Evolutionary conservation across 2,329 filamentous ascomycete genomes (phyloP).

Genomic region (Byssochlamys sp.): DNA sequence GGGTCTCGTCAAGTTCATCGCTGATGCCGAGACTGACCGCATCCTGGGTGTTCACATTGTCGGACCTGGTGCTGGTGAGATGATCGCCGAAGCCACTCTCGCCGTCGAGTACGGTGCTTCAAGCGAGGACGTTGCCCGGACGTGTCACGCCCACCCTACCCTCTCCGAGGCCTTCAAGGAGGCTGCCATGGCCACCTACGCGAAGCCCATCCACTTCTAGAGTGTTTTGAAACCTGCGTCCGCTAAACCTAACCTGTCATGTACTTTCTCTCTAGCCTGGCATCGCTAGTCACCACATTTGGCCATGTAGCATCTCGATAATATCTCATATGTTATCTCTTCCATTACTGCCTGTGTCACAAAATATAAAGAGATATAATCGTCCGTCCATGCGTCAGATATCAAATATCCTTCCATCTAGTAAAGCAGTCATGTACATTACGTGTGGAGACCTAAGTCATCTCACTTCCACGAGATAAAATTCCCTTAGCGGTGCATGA

Average conservation of each 20-base stretch:
- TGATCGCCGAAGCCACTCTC: conserved; percentile 95
- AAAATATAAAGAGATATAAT: neutral
- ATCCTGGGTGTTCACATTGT: conserved; percentile 95
- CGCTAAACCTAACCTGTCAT: conserved; percentile 14
- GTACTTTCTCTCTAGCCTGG: conserved; percentile 22
- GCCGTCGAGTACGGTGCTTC: conserved; percentile 94
- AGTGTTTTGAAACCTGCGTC: conserved; percentile 8
- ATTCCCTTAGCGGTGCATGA: too few relatives aligned
- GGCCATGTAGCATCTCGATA: conserved; percentile 29
- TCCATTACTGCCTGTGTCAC: conserved; percentile 1
- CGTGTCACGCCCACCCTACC: conserved; percentile 92
- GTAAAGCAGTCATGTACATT: neutral
- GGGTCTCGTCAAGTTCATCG: conserved; percentile 91
- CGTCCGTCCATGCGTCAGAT: neutral
- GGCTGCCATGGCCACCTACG: conserved; percentile 94
- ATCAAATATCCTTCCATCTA: neutral
- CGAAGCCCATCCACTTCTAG: conserved; percentile 92
- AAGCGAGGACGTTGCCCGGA: conserved; percentile 86
- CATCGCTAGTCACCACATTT: conserved; percentile 19
- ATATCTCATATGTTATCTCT: conserved; percentile 16
- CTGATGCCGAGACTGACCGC: conserved; percentile 91
- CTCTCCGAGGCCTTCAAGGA: conserved; percentile 98
- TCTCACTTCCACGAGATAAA: too few relatives aligned
- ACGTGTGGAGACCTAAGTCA: too few relatives aligned
- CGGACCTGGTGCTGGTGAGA: conserved; percentile 90